phyloP scores from a whole-genome alignment of 78 protist genomes.

The Planoprotostelium fungivorum region DNA sequence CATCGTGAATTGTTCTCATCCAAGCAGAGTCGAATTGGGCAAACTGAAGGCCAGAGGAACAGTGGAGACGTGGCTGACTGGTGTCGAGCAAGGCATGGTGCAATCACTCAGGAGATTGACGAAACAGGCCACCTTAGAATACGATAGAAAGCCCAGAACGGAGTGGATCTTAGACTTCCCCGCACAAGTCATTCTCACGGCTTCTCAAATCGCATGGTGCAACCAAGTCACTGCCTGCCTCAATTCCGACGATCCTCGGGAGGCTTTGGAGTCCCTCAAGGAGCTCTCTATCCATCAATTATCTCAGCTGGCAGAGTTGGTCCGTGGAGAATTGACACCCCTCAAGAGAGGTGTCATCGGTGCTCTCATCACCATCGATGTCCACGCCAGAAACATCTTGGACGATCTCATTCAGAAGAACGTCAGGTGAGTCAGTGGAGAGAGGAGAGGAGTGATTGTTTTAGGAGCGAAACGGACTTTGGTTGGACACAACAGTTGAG shows the following conservation, averaged over 20 bases:
- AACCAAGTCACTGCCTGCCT: slow-evolving; percentile 6
- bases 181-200: slow-evolving; percentile 36
- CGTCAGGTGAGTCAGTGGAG: slow-evolving; percentile 49
- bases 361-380: slow-evolving; percentile 87
- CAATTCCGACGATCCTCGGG: slow-evolving; percentile 16
- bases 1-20: slow-evolving; percentile 54
- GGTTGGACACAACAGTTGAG: slow-evolving; percentile 92
- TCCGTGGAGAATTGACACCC: slow-evolving; percentile 48
- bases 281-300: slow-evolving; percentile 47
- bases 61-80: neutral
- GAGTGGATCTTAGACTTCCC: neutral
- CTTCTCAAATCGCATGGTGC: slow-evolving; percentile 71
- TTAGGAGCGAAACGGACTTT: slow-evolving; percentile 48
- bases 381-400: slow-evolving; percentile 74
- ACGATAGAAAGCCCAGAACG: neutral
- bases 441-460: slow-evolving; percentile 7
- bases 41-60: neutral
- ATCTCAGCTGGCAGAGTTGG: slow-evolving; percentile 70
- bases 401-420: neutral
- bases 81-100: neutral
- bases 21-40: neutral
- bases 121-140: neutral
- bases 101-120: neutral
- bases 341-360: slow-evolving; percentile 78
- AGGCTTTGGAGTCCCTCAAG: slow-evolving; percentile 13